phyloP scores from a whole-genome alignment of 768 basidiomycete species.

The Rhizopogon rudus region DNA sequence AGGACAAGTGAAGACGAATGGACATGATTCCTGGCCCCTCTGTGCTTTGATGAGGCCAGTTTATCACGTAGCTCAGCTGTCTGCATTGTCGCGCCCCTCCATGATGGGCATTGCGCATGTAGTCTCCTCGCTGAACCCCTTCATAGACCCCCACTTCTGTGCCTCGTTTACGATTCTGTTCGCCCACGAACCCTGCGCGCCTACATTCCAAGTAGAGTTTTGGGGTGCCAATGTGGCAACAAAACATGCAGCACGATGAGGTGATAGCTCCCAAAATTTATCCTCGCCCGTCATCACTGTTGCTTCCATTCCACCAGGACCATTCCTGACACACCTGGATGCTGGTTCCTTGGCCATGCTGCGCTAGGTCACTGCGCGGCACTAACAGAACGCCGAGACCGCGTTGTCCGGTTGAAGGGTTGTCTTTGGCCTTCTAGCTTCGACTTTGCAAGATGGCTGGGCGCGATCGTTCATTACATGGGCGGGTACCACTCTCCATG shows the following conservation, averaged over 20 bases:
- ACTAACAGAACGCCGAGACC: not conserved
- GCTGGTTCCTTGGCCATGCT: not conserved
- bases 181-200: not conserved
- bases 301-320: not conserved
- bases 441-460: not conserved
- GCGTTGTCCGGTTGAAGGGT: not conserved
- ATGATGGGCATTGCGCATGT: not conserved
- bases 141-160: not conserved
- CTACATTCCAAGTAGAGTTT: not conserved
- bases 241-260: not conserved
- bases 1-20: not conserved
- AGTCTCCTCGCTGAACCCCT: no score
- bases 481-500: not conserved
- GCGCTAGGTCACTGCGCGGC: not conserved
- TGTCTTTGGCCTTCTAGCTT: not conserved
- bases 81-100: not conserved
- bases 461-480: not conserved
- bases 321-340: not conserved
- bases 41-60: not conserved
- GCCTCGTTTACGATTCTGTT: no score
- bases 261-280: not conserved
- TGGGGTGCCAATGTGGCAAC: not conserved
- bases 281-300: not conserved
- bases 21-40: not conserved
- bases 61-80: not conserved